Evolutionary conservation across 495 filamentous ascomycete species (phyloP), one percentile per base, ranked within the genome.

Genomic region (Coniosporium apollinis): DNA sequence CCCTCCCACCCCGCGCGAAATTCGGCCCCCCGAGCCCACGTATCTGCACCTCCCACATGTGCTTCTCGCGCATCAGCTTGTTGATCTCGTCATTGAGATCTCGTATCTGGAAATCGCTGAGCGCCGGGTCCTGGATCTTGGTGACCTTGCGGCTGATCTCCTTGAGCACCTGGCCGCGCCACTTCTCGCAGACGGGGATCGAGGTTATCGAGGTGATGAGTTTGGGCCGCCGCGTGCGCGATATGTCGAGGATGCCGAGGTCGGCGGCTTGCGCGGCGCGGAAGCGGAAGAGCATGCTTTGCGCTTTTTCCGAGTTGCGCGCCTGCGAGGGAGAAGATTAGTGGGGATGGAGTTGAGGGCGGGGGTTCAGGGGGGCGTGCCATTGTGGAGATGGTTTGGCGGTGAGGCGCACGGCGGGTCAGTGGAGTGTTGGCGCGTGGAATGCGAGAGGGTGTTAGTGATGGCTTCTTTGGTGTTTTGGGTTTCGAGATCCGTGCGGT

Each of bases 251-350:
- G 47, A 96, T 94, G 50, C 89, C 89, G 22, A 94, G 66, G 55
- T 93, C 86, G 38, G 87, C 85, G 36, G 91, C 91, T 66, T 96
- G 89, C 49, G 85, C 77, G 51, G 93, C 89, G 56, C 91, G 83
- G 69, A 97, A 97, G 66, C 89, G 89, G 65, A 93, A 97, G 58
- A 97, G 91, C 89, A 97, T 97, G 16, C 87, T 94, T 60, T 97
- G 89, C 40, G 89, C 89, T 63, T 96, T 96, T 70, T 94, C 87
- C 19, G 79, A 83, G 58, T 97, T 97, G 41, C 74, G 74, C 36
- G 74, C 74, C 74, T 77, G 56, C 42, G 22, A 33, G 38, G 14
- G 37, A n/a, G n/a, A n/a, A n/a, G n/a, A n/a, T n/a, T n/a, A n/a
- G n/a, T n/a, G n/a, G n/a, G n/a, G n/a, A 29, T 22, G 13, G 26